Evolutionary conservation across 2,329 filamentous ascomycete species (phyloP).

Genomic region (Colletotrichum acutatum): DNA sequence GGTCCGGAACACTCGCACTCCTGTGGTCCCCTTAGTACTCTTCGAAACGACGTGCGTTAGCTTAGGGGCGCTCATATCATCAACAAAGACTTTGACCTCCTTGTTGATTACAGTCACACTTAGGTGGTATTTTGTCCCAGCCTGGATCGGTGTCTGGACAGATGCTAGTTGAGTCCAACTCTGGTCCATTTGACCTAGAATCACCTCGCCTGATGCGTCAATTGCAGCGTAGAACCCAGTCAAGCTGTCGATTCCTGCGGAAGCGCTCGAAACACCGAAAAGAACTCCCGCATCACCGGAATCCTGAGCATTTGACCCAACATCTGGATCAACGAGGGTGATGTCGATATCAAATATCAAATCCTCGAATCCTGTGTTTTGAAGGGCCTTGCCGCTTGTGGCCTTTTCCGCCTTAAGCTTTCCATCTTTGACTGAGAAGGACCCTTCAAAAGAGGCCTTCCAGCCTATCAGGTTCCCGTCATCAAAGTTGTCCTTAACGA

Average conservation of each 20-base stretch:
- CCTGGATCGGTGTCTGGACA: neutral
- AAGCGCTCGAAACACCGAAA: slow-evolving; percentile 45
- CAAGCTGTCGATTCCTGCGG: neutral
- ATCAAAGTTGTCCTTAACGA: slow-evolving; percentile 50
- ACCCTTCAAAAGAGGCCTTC: too few species aligned
- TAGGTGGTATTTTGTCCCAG: neutral
- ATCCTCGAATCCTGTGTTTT: slow-evolving; percentile 51
- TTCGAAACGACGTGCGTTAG: neutral
- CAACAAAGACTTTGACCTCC: neutral
- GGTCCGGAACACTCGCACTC: neutral
- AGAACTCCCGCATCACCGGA: slow-evolving; percentile 46
- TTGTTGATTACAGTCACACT: neutral
- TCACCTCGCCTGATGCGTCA: neutral
- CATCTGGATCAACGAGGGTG: slow-evolving; percentile 8
- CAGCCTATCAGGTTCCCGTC: too few species aligned
- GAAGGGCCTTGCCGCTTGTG: slow-evolving; percentile 23
- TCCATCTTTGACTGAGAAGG: too few species aligned
- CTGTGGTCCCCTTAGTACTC: neutral
- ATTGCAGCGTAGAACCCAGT: neutral
- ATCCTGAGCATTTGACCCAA: slow-evolving; percentile 2
- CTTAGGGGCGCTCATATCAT: neutral
- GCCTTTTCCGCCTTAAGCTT: too few species aligned
- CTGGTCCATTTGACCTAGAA: neutral
- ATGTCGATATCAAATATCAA: slow-evolving; percentile 46
- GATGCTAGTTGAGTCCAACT: neutral